Percentiles rank a stretch among this genome's conserved stretches.
phyloP scores from a whole-genome alignment of 108 stramenopile genomes.

The Aurantiochytrium sp. region DNA sequence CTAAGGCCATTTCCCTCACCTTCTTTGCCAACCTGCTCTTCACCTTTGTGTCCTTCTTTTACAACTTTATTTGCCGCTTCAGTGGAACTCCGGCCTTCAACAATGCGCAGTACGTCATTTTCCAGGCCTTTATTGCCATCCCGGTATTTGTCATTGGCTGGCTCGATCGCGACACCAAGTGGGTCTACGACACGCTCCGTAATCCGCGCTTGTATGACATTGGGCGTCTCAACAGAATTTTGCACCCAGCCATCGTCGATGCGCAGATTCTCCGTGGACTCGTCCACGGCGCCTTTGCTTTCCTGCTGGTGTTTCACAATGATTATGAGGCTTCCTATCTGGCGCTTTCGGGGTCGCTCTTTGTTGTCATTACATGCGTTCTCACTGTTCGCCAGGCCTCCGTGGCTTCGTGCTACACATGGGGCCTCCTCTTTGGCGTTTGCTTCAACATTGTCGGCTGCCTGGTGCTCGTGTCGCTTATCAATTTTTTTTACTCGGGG shows the following conservation, averaged over 20 bases:
- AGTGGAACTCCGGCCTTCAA: slow-evolving; percentile 40
- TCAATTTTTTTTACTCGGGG: background rate
- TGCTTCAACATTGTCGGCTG: background rate
- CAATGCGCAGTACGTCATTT: slow-evolving; percentile 38
- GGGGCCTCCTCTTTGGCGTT: background rate
- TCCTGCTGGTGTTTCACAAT: background rate
- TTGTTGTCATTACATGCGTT: background rate
- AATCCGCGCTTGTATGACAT: slow-evolving; percentile 36
- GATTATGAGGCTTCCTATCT: background rate
- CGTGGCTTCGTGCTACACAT: background rate
- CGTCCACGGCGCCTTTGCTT: background rate
- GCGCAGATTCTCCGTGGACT: slow-evolving; percentile 17
- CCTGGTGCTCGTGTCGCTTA: background rate
- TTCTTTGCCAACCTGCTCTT: slow-evolving; percentile 64
- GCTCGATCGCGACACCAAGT: slow-evolving; percentile 50
- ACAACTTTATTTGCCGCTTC: slow-evolving; percentile 37
- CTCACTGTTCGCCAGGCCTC: background rate
- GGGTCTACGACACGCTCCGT: slow-evolving; percentile 23
- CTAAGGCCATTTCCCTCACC: slow-evolving; percentile 24
- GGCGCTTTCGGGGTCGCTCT: background rate
- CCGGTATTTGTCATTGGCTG: slow-evolving; percentile 46
- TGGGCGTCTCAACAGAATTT: slow-evolving; percentile 16
- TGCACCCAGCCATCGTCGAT: background rate
- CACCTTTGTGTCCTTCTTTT: slow-evolving; percentile 49
- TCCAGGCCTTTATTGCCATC: slow-evolving; percentile 46